Base-by-base conservation (phyloP, 768 basidiomycete species). In the Xerocomellus chrysenteron region DNA sequence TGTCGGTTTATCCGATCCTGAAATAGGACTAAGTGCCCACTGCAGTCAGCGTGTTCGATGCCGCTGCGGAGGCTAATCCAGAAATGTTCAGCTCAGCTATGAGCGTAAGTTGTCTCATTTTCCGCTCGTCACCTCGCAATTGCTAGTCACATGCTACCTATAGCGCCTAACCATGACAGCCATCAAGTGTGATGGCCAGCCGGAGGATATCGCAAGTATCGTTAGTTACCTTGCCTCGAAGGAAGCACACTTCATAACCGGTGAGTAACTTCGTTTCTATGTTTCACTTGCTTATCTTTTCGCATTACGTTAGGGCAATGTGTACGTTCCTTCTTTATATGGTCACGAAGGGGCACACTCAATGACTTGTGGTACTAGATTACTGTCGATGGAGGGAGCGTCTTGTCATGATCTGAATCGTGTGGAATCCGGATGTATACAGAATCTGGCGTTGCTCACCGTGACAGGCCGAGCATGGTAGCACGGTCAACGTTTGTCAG, bases 171-270 rank as follows among this genome's bases (percentile, higher is more conserved):
- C 11, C 32, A 35, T 2, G 5, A 19, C 19, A 12, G 26, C 63
- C 0, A 28, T 67, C 30, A 59, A 64, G 41, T 51, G 64, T 7
- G 41, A 61, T 10, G 70, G 64, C 24, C 55, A 68, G 19, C 69
- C 74, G 2, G 68, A 74, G 32, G 67, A 73, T 39, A 56, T 72
- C 5, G 72, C 75, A 14, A 65, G 57, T 39, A 4, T 71, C 4
- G 70, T 75, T 1, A 73, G 73, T 2, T 75, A 67, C 52, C 61
- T 76, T 3, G 68, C 68, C 8, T 74, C 73, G 2, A 63, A 72
- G 7, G 71, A 68, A 19, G 70, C 74, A 4, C 64, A 67, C 41
- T 75, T 73, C 46, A 62, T 77, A 13, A 76, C 74, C 10, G 75
- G 74, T 60, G 49, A 55, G 62, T 44, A 14, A 19, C 12, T 11